These are phyloP conservation scores for Plasmopara halstedii DNA, from an alignment of 352 stramenopile genomes.

Conservation along the genomic window DNA sequence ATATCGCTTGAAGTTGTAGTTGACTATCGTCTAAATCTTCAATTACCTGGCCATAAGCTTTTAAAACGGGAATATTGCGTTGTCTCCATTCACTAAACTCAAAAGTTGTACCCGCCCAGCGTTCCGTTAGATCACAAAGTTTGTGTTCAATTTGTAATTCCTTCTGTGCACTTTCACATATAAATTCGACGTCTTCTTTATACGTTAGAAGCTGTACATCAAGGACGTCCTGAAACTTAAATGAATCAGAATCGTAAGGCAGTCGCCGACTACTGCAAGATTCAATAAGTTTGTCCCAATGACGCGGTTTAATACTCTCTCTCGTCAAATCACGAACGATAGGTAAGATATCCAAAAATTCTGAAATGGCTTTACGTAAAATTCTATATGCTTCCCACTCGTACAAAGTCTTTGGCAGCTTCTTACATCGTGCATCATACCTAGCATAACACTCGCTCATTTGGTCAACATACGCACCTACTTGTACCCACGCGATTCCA, in stretches of 20 bases:
- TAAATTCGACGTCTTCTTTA: constrained; percentile 81
- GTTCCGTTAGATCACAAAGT: constrained; percentile 81
- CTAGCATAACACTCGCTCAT: constrained; percentile 60
- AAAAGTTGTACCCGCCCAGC: constrained; percentile 67
- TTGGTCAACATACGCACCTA: constrained; percentile 36
- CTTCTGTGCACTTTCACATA: constrained; percentile 88
- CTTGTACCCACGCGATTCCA: constrained; percentile 52
- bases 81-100: constrained; percentile 85
- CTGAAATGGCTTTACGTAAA: constrained; percentile 65
- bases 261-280: constrained; percentile 37
- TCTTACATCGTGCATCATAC: constrained; percentile 72
- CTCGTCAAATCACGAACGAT: constrained; percentile 75
- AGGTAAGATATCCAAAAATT: constrained; percentile 82
- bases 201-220: constrained; percentile 66
- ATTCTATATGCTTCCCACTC: constrained; percentile 82
- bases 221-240: constrained; percentile 73
- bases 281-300: constrained; percentile 80
- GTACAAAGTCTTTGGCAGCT: constrained; percentile 77
- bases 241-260: constrained; percentile 65
- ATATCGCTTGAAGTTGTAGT: constrained; percentile 80
- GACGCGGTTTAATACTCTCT: constrained; percentile 78
- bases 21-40: constrained; percentile 88
- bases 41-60: constrained; percentile 74
- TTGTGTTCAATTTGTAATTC: constrained; percentile 87
- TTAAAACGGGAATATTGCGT: constrained; percentile 59